phyloP scores from a whole-genome alignment of 1,139 yeast genomes.

The Taphrina communis region DNA sequence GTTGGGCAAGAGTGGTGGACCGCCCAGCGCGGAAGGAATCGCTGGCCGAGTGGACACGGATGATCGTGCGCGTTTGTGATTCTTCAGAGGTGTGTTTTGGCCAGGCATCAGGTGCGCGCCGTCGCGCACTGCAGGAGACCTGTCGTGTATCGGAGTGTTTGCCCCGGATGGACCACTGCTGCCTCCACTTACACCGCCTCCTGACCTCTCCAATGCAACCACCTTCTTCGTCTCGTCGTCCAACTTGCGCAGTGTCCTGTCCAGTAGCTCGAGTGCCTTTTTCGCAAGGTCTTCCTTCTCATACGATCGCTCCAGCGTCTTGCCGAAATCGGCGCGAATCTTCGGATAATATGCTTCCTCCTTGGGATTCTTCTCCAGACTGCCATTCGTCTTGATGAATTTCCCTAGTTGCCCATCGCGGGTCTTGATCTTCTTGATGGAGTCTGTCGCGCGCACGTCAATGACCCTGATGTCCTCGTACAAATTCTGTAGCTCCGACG shows the following conservation, averaged over 20 bases:
- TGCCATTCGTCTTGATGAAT: conserved; percentile 81
- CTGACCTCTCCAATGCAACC: conserved; percentile 30
- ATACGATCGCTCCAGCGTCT: conserved; percentile 67
- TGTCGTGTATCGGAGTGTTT: conserved; percentile 76
- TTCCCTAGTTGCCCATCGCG: conserved; percentile 82
- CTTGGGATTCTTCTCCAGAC: conserved; percentile 79
- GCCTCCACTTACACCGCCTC: conserved; percentile 5
- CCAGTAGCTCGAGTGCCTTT: conserved; percentile 54
- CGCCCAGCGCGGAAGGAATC: conserved; percentile 29
- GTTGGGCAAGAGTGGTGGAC: conserved; percentile 36
- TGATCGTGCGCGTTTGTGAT: conserved; percentile 41
- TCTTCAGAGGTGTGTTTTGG: conserved; percentile 34
- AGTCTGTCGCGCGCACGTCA: conserved; percentile 71
- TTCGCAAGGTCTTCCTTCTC: conserved; percentile 82
- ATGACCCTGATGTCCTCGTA: conserved; percentile 77
- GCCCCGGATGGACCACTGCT: conserved; percentile 57
- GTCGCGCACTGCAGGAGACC: conserved; percentile 62
- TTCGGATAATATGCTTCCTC: conserved; percentile 71
- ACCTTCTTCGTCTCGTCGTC: conserved; percentile 39
- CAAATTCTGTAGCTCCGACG: conserved; percentile 83
- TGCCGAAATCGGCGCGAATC: conserved; percentile 71
- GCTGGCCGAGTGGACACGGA: conserved; percentile 34
- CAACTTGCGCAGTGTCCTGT: conserved; percentile 32
- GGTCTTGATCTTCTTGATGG: conserved; percentile 68
- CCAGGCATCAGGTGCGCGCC: conserved; percentile 47